These are phyloP conservation scores for Plasmodium knowlesi DNA, from an alignment of 169 alveolate genomes.

Conservation along the genomic window DNA sequence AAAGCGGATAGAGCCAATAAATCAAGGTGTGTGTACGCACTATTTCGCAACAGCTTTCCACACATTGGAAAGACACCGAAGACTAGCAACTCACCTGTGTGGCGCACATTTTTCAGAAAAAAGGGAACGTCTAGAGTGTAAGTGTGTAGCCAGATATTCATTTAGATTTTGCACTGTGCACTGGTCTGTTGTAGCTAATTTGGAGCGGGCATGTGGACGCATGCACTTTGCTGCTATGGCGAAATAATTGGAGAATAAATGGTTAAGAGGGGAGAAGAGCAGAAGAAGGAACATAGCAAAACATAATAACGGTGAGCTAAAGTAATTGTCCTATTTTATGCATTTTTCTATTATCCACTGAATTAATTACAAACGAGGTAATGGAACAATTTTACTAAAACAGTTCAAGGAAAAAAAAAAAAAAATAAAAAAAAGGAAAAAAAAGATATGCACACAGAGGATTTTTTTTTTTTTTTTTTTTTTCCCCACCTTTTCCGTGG, in stretches of 20 bases:
- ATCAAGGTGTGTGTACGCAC: background rate
- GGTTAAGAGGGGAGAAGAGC: background rate
- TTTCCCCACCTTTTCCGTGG: background rate
- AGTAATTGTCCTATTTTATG: background rate
- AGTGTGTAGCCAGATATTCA: conserved; percentile 64
- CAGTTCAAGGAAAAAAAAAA: background rate
- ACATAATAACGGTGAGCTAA: background rate
- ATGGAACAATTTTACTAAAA: background rate
- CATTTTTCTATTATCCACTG: background rate
- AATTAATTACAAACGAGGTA: background rate
- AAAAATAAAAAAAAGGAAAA: background rate
- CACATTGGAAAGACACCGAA: too few species aligned
- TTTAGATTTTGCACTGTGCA: conserved; percentile 3
- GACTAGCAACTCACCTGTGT: conserved; percentile 47
- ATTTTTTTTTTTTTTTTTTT: background rate
- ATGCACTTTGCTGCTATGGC: background rate
- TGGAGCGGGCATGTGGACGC: background rate
- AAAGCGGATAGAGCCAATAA: background rate
- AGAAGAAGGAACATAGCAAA: background rate
- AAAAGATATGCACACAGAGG: background rate
- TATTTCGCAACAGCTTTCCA: background rate
- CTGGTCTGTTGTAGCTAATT: background rate
- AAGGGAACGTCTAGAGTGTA: conserved; percentile 71
- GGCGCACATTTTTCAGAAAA: conserved; percentile 76
- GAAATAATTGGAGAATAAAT: background rate